Evolutionary conservation across 1,284 basidiomycete genomes (phyloP).

Genomic region (Xerocomus amazonicus): DNA sequence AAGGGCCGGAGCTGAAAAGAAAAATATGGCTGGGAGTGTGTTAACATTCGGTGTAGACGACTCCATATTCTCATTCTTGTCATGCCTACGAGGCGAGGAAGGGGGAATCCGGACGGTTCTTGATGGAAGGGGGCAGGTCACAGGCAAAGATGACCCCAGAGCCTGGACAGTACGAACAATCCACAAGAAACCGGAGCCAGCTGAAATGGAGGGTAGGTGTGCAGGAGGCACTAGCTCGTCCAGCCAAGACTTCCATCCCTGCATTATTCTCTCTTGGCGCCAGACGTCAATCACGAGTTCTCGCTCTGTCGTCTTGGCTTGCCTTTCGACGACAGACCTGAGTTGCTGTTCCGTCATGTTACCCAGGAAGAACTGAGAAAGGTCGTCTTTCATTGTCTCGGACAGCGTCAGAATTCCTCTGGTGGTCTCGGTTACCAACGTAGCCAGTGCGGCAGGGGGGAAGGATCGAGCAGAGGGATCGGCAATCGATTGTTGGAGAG

Average conservation of each 20-base stretch:
- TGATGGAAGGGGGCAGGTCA: constrained; percentile 42
- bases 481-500: constrained; percentile 41
- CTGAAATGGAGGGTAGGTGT: constrained; percentile 15
- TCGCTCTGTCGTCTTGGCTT: constrained; percentile 53
- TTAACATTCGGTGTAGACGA: constrained; percentile 29
- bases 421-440: constrained; percentile 43
- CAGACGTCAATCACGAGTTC: constrained; percentile 51
- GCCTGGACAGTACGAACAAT: constrained; percentile 45
- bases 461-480: constrained; percentile 26
- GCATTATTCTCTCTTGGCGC: constrained; percentile 35
- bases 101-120: constrained; percentile 15
- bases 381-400: constrained; percentile 60
- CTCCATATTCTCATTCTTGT: constrained; percentile 8
- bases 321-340: constrained; percentile 40
- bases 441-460: constrained; percentile 32
- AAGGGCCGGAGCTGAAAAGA: constrained; percentile 52
- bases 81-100: background rate
- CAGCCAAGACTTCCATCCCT: constrained; percentile 44
- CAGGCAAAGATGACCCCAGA: constrained; percentile 42
- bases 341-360: constrained; percentile 62
- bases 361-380: constrained; percentile 56
- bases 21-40: constrained; percentile 56
- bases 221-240: constrained; percentile 16
- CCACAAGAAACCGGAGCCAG: constrained; percentile 36
- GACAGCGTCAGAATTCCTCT: constrained; percentile 48